Evolutionary conservation across 1,284 basidiomycete genomes (phyloP).

Genomic region (Ceratobasidium sp.): DNA sequence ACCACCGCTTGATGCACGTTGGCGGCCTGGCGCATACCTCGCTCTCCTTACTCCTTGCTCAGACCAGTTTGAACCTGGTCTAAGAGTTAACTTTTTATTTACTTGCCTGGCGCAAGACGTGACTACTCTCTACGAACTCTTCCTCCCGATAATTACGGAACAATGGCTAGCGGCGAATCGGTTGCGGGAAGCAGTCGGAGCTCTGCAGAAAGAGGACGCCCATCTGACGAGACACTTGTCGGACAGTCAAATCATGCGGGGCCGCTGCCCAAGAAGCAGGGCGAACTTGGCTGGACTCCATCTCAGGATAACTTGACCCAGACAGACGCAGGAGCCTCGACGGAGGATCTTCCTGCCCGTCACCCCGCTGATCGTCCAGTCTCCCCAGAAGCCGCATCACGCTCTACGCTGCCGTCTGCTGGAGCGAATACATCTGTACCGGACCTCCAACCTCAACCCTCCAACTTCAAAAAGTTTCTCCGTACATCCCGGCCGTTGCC

Average conservation of each 20-base stretch:
- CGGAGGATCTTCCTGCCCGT: slow-evolving; percentile 57
- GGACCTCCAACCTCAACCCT: slow-evolving; percentile 32
- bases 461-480: slow-evolving; percentile 37
- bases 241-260: slow-evolving; percentile 60
- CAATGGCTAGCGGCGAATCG: slow-evolving; percentile 24
- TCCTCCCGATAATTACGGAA: not conserved
- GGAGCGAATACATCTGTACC: slow-evolving; percentile 29
- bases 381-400: slow-evolving; percentile 48
- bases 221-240: slow-evolving; percentile 32
- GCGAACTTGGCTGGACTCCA: slow-evolving; percentile 71
- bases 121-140: slow-evolving; percentile 49
- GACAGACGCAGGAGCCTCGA: slow-evolving; percentile 45
- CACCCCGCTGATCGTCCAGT: slow-evolving; percentile 71
- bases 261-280: slow-evolving; percentile 73
- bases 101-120: slow-evolving; percentile 59
- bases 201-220: not conserved
- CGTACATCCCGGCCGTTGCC: slow-evolving; percentile 33
- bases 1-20: slow-evolving; percentile 26
- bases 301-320: slow-evolving; percentile 53
- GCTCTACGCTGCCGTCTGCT: slow-evolving; percentile 45
- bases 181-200: slow-evolving; percentile 50
- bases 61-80: slow-evolving; percentile 23
- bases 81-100: not conserved
- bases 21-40: slow-evolving; percentile 14
- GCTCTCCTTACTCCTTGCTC: not conserved